Base-by-base conservation (phyloP, 1,139 yeast genomes). In the Zygosaccharomyces pseudobailii region DNA sequence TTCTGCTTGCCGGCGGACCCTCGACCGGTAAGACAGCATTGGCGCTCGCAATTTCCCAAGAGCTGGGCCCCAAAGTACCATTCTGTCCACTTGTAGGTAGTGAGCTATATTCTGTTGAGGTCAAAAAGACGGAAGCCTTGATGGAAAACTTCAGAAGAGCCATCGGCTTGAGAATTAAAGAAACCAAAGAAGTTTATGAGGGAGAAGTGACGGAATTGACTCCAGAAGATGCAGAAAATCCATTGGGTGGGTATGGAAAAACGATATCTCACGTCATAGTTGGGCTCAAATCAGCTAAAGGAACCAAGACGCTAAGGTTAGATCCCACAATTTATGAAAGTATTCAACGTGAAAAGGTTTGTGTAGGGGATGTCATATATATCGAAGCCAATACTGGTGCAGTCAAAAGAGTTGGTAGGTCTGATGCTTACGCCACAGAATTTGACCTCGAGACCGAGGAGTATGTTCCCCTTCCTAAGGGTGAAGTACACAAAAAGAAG, bases 71-170 rank as follows among this genome's bases (percentile, higher is more conserved):
- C 38, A 92, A 92, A 63, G 98, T 92, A 45, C 99, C 99, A 41
- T 92, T 92, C 65, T 90, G 97, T 65, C 98, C 98, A 4, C 84
- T 92, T 61, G 98, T 94, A 28, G 99, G 98, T 23, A 81, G 90
- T 47, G 98, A 92, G 68, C 74, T 92, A 55, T 92, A 84, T 67
- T 86, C 96, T n/a, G 96, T 96, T 4, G 99, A 92, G 68, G 96
- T 94, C 45, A 92, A 92, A 70, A 94, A 94, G 71, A 94, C 98
- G 0, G 96, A 94, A 61, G 92, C 95, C 0, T 73, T 92, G 58
- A 92, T 92, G 98, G 98, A 92, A 67, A 90, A 92, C 67, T 92
- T 94, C 69, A 80, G 99, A 72, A 80, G 95, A 59, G 96, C 98
- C 13, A 92, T 92, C 66, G 97, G 98, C 2, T 75, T 92, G 53